These are phyloP conservation scores for Neoarthrinium moseri DNA, from an alignment of 2,329 filamentous ascomycete genomes.

Conservation along the genomic window DNA sequence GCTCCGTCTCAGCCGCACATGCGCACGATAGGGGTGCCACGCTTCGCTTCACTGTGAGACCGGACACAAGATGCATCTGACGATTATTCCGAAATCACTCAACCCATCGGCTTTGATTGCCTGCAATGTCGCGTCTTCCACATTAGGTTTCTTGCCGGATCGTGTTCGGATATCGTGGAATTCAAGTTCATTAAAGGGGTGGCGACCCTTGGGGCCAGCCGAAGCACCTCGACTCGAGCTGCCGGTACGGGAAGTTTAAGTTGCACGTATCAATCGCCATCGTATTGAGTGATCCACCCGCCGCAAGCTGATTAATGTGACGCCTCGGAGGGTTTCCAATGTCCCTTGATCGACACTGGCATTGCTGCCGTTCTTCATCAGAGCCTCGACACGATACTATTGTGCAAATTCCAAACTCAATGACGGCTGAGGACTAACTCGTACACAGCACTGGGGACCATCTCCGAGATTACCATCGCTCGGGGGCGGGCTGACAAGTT, in stretches of 20 bases:
- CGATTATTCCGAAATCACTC: too few species aligned
- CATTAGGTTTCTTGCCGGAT: neutral
- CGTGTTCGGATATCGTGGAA: neutral
- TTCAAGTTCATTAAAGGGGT: neutral
- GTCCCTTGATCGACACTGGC: neutral
- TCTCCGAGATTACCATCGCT: neutral
- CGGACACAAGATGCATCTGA: too few species aligned
- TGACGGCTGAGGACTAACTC: too few species aligned
- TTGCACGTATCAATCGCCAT: constrained; percentile 2
- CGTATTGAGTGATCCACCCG: neutral
- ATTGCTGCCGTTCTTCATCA: neutral
- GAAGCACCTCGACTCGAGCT: neutral
- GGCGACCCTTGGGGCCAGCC: too few species aligned
- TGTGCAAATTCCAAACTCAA: too few species aligned
- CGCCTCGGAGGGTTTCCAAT: neutral
- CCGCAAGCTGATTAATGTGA: neutral
- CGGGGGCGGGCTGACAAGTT: neutral
- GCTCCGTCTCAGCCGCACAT: neutral
- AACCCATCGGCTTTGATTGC: too few species aligned
- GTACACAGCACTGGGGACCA: too few species aligned
- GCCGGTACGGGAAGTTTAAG: constrained; percentile 7
- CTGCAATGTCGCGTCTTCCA: neutral
- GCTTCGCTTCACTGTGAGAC: too few species aligned
- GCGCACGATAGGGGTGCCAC: neutral
- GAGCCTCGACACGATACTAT: too few species aligned